Percentiles rank a stretch among this genome's conserved stretches.
Evolutionary conservation across 805 yeast species (phyloP).

Genomic region (Komagataella phaffii): DNA sequence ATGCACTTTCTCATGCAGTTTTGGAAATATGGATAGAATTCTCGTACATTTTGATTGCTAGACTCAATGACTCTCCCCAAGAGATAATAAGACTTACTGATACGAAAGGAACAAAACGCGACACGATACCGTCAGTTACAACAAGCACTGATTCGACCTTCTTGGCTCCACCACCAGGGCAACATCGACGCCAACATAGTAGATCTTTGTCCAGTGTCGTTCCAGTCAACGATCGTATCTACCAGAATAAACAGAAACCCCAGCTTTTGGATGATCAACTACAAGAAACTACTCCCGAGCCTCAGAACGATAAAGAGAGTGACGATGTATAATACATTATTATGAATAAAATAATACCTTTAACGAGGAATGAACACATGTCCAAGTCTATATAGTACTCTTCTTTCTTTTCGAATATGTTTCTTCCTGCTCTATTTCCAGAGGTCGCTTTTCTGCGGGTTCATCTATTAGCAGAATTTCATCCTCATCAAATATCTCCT

Average conservation of each 20-base stretch:
- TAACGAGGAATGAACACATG: background rate
- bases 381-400: background rate
- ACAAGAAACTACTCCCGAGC: background rate
- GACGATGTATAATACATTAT: background rate
- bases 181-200: background rate
- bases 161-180: background rate
- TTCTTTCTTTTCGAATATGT: background rate
- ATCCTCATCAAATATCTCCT: slow-evolving; percentile 1
- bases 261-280: slow-evolving; percentile 3
- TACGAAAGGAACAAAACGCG: background rate
- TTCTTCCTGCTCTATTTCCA: background rate
- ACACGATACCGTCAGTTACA: background rate
- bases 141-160: background rate
- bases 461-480: background rate
- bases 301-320: background rate
- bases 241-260: slow-evolving; percentile 4
- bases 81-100: background rate
- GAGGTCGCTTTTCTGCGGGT: background rate
- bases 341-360: background rate
- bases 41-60: slow-evolving; percentile 30
- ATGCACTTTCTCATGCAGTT: slow-evolving; percentile 73
- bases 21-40: slow-evolving; percentile 84
- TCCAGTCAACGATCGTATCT: background rate
- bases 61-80: background rate
- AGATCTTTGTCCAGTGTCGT: background rate